Conservation (phyloP, 192 early-diverging fungal genomes). For the Chytriomyces sp. region DNA sequence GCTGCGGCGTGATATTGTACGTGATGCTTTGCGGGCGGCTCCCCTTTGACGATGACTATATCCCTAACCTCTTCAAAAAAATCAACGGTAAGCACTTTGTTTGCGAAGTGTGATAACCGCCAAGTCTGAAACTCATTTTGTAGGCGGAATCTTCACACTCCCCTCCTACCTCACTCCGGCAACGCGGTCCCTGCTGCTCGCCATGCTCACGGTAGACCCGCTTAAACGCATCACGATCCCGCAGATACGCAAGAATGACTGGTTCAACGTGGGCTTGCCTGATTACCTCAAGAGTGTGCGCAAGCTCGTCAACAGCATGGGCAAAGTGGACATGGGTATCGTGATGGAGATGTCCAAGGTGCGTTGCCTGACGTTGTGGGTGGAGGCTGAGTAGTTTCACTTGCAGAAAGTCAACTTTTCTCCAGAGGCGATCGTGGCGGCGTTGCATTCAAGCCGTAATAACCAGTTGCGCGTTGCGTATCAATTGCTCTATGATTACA, state of each 20-base stretch:
- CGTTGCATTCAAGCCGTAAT: conserved; percentile 80
- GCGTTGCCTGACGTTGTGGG: background rate
- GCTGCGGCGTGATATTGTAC: conserved; percentile 94
- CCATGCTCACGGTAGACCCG: conserved; percentile 96
- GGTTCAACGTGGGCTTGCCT: conserved; percentile 91
- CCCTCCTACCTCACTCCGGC: conserved; percentile 85
- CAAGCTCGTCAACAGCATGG: conserved; percentile 63
- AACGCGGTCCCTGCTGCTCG: conserved; percentile 76
- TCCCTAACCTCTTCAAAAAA: conserved; percentile 79
- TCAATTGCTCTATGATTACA: conserved; percentile 88
- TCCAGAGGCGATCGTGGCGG: conserved; percentile 67
- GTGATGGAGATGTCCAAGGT: conserved; percentile 78
- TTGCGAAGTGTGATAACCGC: background rate
- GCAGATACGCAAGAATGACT: conserved; percentile 83
- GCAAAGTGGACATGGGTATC: conserved; percentile 77
- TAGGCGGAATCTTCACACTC: conserved; percentile 87
- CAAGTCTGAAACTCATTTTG: background rate
- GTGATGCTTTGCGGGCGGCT: conserved; percentile 95
- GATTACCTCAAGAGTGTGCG: conserved; percentile 88
- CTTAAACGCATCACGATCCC: conserved; percentile 91
- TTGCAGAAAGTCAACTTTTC: conserved; percentile 75
- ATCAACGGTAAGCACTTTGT: conserved; percentile 69
- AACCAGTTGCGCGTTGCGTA: conserved; percentile 97
- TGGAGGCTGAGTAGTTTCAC: background rate
- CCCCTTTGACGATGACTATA: conserved; percentile 98